Evolutionary conservation across 768 basidiomycete genomes (phyloP).

Genomic region (Rhodotorula paludigena): DNA sequence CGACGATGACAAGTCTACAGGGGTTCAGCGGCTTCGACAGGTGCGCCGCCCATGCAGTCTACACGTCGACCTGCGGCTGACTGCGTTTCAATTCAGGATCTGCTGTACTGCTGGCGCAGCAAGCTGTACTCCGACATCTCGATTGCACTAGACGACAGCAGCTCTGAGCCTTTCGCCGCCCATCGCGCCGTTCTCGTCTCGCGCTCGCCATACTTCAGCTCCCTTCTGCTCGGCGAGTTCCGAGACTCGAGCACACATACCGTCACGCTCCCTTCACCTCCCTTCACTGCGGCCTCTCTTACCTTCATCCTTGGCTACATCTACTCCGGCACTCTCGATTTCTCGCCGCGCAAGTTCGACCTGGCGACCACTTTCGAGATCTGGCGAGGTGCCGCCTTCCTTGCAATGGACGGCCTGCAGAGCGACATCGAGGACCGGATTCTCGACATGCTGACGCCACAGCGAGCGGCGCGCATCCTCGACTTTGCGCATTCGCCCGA

Average conservation of each 20-base stretch:
- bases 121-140: slow-evolving; percentile 88
- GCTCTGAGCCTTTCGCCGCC: slow-evolving; percentile 60
- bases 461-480: slow-evolving; percentile 73
- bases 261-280: slow-evolving; percentile 75
- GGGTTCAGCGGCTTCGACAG: slow-evolving; percentile 79
- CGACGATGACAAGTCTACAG: slow-evolving; percentile 55
- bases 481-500: slow-evolving; percentile 74
- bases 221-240: slow-evolving; percentile 66
- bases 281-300: slow-evolving; percentile 88
- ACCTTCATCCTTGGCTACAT: slow-evolving; percentile 89
- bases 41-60: background rate
- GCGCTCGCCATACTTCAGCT: slow-evolving; percentile 79
- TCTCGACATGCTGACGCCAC: slow-evolving; percentile 79
- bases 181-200: slow-evolving; percentile 91
- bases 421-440: slow-evolving; percentile 77
- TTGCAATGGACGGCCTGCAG: slow-evolving; percentile 66
- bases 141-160: slow-evolving; percentile 55
- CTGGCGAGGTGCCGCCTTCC: slow-evolving; percentile 73
- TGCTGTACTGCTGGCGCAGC: slow-evolving; percentile 95
- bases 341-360: slow-evolving; percentile 89
- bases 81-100: slow-evolving; percentile 53
- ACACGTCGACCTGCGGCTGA: background rate
- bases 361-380: slow-evolving; percentile 86
- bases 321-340: slow-evolving; percentile 88
- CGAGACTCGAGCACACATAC: slow-evolving; percentile 53